Conservation (phyloP, 1,284 basidiomycete genomes). For the Schizophyllum commune region DNA sequence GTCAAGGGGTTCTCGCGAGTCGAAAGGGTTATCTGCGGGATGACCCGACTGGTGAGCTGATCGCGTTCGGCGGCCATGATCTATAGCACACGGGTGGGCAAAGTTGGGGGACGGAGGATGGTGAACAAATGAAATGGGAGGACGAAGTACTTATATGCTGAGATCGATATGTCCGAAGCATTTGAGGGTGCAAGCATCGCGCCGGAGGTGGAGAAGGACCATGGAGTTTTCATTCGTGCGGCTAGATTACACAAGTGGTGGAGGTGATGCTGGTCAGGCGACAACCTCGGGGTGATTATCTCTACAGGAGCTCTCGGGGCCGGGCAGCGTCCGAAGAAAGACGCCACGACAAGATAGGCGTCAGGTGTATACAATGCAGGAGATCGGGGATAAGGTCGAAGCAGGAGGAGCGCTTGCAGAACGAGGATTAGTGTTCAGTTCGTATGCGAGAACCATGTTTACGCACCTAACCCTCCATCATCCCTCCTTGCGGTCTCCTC, state of each 20-base stretch:
- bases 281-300: background rate
- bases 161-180: too few relatives aligned
- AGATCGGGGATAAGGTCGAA: background rate
- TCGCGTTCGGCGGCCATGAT: slow-evolving; percentile 4
- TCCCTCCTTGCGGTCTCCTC: background rate
- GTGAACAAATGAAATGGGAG: background rate
- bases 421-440: background rate
- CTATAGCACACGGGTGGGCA: too few relatives aligned
- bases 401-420: background rate
- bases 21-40: slow-evolving; percentile 27
- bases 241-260: background rate
- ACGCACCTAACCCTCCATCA: background rate
- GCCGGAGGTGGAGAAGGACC: too few relatives aligned
- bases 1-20: slow-evolving; percentile 28
- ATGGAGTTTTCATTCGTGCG: background rate
- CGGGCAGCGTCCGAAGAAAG: too few relatives aligned
- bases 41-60: slow-evolving; percentile 8
- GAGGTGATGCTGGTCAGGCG: background rate
- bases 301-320: background rate
- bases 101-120: background rate
- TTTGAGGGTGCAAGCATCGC: too few relatives aligned
- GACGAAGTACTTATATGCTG: too few relatives aligned
- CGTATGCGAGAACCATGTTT: background rate
- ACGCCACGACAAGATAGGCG: background rate
- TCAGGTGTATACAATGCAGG: background rate